Evolutionary conservation across 306 rosid genomes (phyloP).

Genomic region (Chamaecrista fasciculata): DNA sequence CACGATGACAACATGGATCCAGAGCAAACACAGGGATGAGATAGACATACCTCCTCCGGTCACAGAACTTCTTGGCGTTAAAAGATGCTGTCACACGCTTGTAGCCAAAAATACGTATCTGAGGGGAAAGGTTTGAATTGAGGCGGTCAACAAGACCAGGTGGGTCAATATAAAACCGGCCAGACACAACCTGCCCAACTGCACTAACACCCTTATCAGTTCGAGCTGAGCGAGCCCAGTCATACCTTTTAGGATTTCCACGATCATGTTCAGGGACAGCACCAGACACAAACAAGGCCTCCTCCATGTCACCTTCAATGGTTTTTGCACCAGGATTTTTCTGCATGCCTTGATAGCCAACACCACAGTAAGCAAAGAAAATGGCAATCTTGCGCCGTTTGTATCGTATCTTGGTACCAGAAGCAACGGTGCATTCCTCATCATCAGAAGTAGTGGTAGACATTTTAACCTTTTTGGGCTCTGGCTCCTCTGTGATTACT

Average conservation of each 20-base stretch:
- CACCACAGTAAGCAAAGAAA: conserved; percentile 91
- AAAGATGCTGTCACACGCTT: conserved; percentile 84
- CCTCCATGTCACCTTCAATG: conserved; percentile 91
- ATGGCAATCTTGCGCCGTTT: conserved; percentile 86
- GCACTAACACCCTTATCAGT: conserved; percentile 99
- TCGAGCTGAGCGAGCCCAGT: conserved; percentile 94
- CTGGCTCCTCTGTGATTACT: conserved; percentile 46
- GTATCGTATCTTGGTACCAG: conserved; percentile 47
- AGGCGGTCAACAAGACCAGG: conserved; percentile 92
- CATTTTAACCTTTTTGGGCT: conserved; percentile 71
- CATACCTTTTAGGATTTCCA: conserved; percentile 62
- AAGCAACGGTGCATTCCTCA: conserved; percentile 41
- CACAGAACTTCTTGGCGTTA: conserved; percentile 91
- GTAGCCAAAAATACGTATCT: conserved; percentile 80
- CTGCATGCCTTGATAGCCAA: conserved; percentile 98
- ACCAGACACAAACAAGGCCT: conserved; percentile 70
- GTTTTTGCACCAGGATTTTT: conserved; percentile 97
- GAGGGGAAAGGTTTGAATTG: conserved; percentile 67
- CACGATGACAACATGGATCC: conserved; percentile 77
- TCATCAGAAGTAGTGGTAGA: conserved; percentile 79
- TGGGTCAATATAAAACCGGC: conserved; percentile 86
- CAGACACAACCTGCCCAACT: conserved; percentile 91
- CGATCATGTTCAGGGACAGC: conserved; percentile 88
- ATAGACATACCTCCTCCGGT: conserved; percentile 91
- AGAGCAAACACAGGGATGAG: conserved; percentile 85